Conservation (phyloP, 257 asterid genomes). For the Solanum microdontum region DNA sequence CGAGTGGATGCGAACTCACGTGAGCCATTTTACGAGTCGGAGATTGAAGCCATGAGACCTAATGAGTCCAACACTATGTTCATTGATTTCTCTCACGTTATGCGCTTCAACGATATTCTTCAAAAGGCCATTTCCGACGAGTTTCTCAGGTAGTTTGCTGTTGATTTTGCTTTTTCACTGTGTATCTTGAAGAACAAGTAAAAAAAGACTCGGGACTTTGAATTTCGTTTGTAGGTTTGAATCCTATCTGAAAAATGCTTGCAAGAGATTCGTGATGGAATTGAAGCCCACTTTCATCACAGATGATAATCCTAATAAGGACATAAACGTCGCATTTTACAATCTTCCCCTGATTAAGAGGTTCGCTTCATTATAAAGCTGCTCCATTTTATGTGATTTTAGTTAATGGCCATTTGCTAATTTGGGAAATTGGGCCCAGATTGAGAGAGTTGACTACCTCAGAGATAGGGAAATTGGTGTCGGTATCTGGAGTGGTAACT, state of each 20-base stretch:
- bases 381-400: background rate
- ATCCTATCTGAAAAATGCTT: slow-evolving; percentile 69
- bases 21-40: slow-evolving; percentile 68
- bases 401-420: background rate
- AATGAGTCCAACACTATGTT: slow-evolving; percentile 89
- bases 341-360: slow-evolving; percentile 76
- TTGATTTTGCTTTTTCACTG: background rate
- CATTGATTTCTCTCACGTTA: slow-evolving; percentile 86
- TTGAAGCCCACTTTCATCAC: slow-evolving; percentile 57
- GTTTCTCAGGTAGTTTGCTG: slow-evolving; percentile 33
- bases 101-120: slow-evolving; percentile 69
- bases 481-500: slow-evolving; percentile 92
- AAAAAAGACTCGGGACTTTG: background rate
- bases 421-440: slow-evolving; percentile 5
- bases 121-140: slow-evolving; percentile 86
- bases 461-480: slow-evolving; percentile 82
- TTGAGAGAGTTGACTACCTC: slow-evolving; percentile 77
- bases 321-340: slow-evolving; percentile 74
- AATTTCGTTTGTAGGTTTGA: slow-evolving; percentile 29
- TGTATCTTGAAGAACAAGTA: background rate
- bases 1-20: slow-evolving; percentile 35
- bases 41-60: slow-evolving; percentile 67
- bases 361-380: background rate
- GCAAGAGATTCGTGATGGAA: slow-evolving; percentile 82
- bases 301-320: slow-evolving; percentile 79